phyloP scores from a whole-genome alignment of 805 yeast genomes.

The Blastobotrys attinorum region DNA sequence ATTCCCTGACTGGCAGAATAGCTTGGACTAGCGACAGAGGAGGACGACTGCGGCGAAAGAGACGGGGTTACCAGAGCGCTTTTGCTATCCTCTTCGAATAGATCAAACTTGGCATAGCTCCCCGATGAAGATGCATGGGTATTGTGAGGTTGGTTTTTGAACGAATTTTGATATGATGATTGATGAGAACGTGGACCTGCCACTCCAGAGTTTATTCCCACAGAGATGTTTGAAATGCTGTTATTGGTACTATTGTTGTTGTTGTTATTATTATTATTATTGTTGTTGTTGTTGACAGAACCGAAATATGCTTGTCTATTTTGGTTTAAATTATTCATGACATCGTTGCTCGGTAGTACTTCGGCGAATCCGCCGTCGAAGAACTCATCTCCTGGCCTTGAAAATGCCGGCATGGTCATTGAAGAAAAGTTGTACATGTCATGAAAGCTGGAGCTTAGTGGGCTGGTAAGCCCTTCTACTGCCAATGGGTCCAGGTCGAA shows the following conservation, averaged over 20 bases:
- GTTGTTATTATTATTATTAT: no score
- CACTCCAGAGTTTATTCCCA: conserved; percentile 1
- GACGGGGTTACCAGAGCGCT: conserved; percentile 12
- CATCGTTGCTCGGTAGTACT: conserved; percentile 4
- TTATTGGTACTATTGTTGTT: no score
- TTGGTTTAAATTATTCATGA: not conserved
- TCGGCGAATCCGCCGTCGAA: conserved; percentile 6
- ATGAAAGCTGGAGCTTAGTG: conserved; percentile 6
- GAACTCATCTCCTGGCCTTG: conserved; percentile 1
- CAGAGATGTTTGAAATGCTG: not conserved
- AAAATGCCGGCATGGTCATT: not conserved
- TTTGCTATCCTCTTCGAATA: conserved; percentile 10
- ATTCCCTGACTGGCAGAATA: no score
- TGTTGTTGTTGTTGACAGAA: no score
- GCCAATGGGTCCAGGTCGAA: conserved; percentile 43
- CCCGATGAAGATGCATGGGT: no score
- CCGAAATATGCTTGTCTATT: not conserved
- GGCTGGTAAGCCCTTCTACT: conserved; percentile 35
- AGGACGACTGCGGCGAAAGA: conserved; percentile 14
- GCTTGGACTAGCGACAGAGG: conserved; percentile 4
- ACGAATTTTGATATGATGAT: conserved; percentile 2
- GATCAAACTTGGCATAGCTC: conserved; percentile 11
- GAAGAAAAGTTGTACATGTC: not conserved
- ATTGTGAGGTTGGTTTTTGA: no score
- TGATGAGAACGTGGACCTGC: conserved; percentile 16